Percentiles rank a stretch among this genome's conserved stretches.
phyloP scores from a whole-genome alignment of 179 eudicot genomes.

The Corrigiola litoralis region DNA sequence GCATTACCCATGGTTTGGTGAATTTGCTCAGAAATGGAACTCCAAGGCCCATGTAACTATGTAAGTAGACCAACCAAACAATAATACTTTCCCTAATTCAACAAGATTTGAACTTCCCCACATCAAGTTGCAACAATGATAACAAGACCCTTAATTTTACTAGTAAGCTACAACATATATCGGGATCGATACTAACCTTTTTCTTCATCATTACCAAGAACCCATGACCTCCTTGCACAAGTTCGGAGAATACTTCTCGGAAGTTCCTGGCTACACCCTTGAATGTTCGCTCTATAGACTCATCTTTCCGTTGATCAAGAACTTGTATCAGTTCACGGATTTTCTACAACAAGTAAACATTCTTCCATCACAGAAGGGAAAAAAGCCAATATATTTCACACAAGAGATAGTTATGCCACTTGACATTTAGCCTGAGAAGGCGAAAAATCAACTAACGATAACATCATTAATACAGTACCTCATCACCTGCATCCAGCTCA shows the following conservation, averaged over 20 bases:
- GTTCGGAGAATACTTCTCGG: slow-evolving; percentile 94
- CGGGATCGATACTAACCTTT: slow-evolving; percentile 50
- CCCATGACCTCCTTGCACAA: slow-evolving; percentile 98
- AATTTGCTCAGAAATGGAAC: no score
- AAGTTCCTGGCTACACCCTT: slow-evolving; percentile 98
- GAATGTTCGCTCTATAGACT: slow-evolving; percentile 95
- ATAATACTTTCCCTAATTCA: no score
- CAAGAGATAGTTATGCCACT: no score
- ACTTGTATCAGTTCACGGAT: slow-evolving; percentile 79
- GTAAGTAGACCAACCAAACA: neutral
- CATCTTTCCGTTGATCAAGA: slow-evolving; percentile 90
- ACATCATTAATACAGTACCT: slow-evolving; percentile 41
- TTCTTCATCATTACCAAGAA: slow-evolving; percentile 95
- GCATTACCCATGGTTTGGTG: no score
- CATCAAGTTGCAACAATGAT: no score
- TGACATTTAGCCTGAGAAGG: slow-evolving; percentile 1
- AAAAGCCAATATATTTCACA: neutral
- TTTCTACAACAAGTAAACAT: slow-evolving; percentile 54
- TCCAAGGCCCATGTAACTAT: slow-evolving; percentile 1
- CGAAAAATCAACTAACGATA: neutral
- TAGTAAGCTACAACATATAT: neutral
- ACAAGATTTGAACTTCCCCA: no score
- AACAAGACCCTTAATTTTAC: no score
- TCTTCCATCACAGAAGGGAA: neutral
- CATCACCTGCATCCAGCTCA: slow-evolving; percentile 97